Base-by-base conservation (phyloP, 1,284 basidiomycete species). In the Rhodotorula sp. region DNA sequence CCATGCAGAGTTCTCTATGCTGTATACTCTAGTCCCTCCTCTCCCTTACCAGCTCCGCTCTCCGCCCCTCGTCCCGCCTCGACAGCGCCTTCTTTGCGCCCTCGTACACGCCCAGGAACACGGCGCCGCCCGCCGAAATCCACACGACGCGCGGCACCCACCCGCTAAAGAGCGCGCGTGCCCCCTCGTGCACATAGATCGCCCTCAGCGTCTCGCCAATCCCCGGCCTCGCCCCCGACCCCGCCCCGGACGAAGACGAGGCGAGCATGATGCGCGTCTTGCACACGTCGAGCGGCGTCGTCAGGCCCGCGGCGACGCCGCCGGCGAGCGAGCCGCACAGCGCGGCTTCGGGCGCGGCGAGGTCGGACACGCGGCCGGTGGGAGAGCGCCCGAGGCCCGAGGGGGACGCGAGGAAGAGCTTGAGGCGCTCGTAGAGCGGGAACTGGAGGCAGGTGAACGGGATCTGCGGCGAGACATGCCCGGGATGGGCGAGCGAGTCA, bases 361-460 rank as follows among this genome's bases (percentile, higher is more conserved):
- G 66, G 86, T 78, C 88, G 84, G 67, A 86, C 4, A 63, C 61
- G 27, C 53, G 53, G 34, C 5, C 10, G 57, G 5, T 49, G 53
- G n/a, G 48, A 44, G 44, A 58, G 23, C 16, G 54, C 21, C n/a
- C 44, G 44, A 58, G 71, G 27, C 34, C 55, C 62, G 46, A 61
- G 57, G 56, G 73, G 69, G 25, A 67, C 0, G 90, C 87, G 12
- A 90, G 80, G 46, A 85, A 84, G 1, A 84, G 75, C 81, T 99
- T 99, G 74, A 99, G 84, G 53, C 87, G 85, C 83, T 99, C 97
- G 80, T 98, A 99, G 41, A 99, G 82, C 0, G 97, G 97, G 80
- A 99, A 99, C 81, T 99, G 97, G 41, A 99, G 85, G 17, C 93
- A 96, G 1, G 96, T 97, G 84, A 99, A 99, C 0, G 96, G 96